These are phyloP conservation scores for Nakazawaea ishiwadae DNA, from an alignment of 805 yeast genomes.

Conservation along the genomic window DNA sequence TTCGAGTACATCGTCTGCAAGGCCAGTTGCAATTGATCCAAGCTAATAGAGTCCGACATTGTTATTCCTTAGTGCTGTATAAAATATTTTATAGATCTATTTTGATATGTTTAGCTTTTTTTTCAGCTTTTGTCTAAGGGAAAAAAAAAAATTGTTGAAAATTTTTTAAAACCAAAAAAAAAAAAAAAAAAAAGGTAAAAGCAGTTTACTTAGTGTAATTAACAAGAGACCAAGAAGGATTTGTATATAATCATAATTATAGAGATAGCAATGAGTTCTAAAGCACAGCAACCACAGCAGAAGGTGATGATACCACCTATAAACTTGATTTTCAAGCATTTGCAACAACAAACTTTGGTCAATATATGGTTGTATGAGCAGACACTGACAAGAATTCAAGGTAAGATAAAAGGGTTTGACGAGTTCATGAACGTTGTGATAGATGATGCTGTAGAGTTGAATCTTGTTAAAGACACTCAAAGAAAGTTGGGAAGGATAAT, in stretches of 20 bases:
- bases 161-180: not conserved
- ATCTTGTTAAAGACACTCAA: constrained; percentile 42
- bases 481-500: constrained; percentile 68
- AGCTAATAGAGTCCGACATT: constrained; percentile 9
- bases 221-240: no score
- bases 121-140: no score
- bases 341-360: constrained; percentile 78
- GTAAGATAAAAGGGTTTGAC: constrained; percentile 88
- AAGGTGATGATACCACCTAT: constrained; percentile 81
- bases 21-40: constrained; percentile 35
- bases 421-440: constrained; percentile 87
- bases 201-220: not conserved
- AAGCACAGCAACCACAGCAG: constrained; percentile 30
- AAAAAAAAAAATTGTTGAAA: not conserved
- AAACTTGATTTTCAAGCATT: constrained; percentile 79
- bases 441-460: constrained; percentile 62
- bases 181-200: not conserved
- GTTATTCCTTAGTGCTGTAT: no score
- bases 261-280: not conserved
- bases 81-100: not conserved
- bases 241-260: not conserved
- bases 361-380: constrained; percentile 91
- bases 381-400: constrained; percentile 69
- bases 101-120: not conserved
- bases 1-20: constrained; percentile 36